Base-by-base conservation (phyloP, 768 basidiomycete genomes). In the Xanthoconium stramineum region DNA sequence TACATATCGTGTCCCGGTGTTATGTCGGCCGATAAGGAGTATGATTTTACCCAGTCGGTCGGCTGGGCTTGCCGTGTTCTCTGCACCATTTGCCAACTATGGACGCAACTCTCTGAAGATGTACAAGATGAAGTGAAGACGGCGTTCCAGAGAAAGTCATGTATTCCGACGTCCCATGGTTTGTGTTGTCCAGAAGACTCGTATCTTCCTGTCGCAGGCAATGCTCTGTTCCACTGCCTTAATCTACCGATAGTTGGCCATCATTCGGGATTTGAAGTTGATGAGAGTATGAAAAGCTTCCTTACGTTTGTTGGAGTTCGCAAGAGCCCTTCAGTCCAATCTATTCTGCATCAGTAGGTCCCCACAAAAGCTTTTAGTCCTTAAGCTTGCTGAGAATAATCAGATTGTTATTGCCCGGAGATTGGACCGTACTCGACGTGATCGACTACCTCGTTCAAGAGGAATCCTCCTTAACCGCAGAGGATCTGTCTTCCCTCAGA, bases 21-120 rank as follows among this genome's bases (percentile, higher is more conserved):
- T 33, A 57, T 67, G 10, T 73, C 32, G 6, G n/a, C 71, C 1
- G 65, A 77, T 24, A 57, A 69, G 0, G 80, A 83, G 40, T 78
- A 81, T 54, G 84, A 94, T 64, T 72, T 97, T 32, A 77, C 78
- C 3, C 47, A 70, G 8, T 91, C 89, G 2, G 72, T 88, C 0
- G 64, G 73, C 11, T 96, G 94, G 82, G 83, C 92, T 1, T 92
- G 94, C 64, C 82, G 82, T 43, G 86, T 94, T 7, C 74, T 95
- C 7, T 65, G 65, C 1, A 75, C 83, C 40, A 66, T 93, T 6
- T 75, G 82, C 2, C 80, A 86, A n/a, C 78, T 81, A 1, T 96
- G 94, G 91, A 76, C 81, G 13, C 79, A 80, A 8, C 67, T 91
- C 15, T 65, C 76, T 0, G 72, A 75, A 14, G 63, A 68, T 13